These are phyloP conservation scores for Arthromyces matolae DNA, from an alignment of 768 basidiomycete species.

Conservation along the genomic window DNA sequence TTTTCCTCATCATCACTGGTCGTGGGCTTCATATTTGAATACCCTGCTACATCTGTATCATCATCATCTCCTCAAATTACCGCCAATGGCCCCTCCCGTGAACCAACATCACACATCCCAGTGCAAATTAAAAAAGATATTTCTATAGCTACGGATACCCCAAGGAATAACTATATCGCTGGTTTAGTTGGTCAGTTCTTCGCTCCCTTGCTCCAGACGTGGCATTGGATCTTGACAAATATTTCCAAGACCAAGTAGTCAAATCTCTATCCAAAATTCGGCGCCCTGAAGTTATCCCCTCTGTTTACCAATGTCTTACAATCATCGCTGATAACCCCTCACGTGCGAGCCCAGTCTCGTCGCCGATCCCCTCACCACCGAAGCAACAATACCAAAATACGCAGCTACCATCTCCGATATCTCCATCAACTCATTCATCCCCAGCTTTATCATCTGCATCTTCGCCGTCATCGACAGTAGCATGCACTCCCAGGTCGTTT, in stretches of 20 bases:
- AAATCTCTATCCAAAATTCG: conserved; percentile 77
- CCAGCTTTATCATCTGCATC: conserved; percentile 25
- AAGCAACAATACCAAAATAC: conserved; percentile 25
- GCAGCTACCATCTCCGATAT: conserved; percentile 51
- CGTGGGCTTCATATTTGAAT: conserved; percentile 43
- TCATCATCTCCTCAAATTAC: conserved; percentile 41
- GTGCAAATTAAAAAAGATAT: conserved; percentile 30
- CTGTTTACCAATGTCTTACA: conserved; percentile 43
- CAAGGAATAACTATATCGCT: conserved; percentile 64
- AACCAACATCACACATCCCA: conserved; percentile 13
- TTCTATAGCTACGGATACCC: conserved; percentile 30
- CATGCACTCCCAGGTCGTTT: conserved; percentile 20
- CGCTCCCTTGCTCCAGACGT: conserved; percentile 6
- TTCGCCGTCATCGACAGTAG: conserved; percentile 19
- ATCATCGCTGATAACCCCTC: no score
- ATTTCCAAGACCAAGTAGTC: conserved; percentile 68
- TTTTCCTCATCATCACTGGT: conserved; percentile 38
- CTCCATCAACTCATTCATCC: conserved; percentile 41
- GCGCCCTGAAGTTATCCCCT: conserved; percentile 72
- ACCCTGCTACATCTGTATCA: conserved; percentile 54
- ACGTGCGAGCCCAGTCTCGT: conserved; percentile 11
- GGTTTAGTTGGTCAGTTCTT: conserved; percentile 64
- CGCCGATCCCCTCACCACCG: conserved; percentile 10
- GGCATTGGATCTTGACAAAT: conserved; percentile 16
- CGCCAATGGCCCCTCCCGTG: conserved; percentile 28